phyloP scores from a whole-genome alignment of 495 filamentous ascomycete species.

The Tetracladium setigerum region DNA sequence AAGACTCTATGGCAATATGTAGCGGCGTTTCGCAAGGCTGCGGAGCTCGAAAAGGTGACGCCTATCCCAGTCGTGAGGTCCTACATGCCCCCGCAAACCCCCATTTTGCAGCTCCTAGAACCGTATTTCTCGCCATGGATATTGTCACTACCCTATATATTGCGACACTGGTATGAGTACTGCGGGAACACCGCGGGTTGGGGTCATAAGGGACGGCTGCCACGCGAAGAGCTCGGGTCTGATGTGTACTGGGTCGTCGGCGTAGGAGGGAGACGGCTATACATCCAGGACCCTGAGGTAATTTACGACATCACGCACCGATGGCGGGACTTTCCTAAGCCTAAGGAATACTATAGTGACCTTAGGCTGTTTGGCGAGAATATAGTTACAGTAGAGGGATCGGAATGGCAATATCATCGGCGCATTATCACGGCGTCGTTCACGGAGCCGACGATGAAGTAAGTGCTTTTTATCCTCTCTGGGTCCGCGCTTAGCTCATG shows the following conservation, averaged over 20 bases:
- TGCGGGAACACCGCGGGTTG: too few relatives aligned
- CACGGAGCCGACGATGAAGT: slow-evolving; percentile 56
- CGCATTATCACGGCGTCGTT: slow-evolving; percentile 63
- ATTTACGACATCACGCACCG: slow-evolving; percentile 51
- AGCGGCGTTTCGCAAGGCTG: too few relatives aligned
- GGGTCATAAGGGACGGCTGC: slow-evolving; percentile 1
- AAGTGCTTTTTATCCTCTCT: slow-evolving; percentile 1
- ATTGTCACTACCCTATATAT: too few relatives aligned
- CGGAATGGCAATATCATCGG: slow-evolving; percentile 58
- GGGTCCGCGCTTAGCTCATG: not conserved
- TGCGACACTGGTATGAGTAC: too few relatives aligned
- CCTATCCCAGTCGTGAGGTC: too few relatives aligned
- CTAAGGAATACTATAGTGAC: slow-evolving; percentile 42
- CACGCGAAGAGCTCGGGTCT: slow-evolving; percentile 34
- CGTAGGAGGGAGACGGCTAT: slow-evolving; percentile 24
- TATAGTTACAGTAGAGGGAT: slow-evolving; percentile 55
- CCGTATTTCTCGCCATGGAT: too few relatives aligned
- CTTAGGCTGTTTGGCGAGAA: slow-evolving; percentile 55
- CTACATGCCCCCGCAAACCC: too few relatives aligned
- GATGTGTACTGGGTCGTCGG: slow-evolving; percentile 22
- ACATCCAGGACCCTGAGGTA: slow-evolving; percentile 44
- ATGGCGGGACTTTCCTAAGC: slow-evolving; percentile 61
- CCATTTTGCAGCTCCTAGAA: too few relatives aligned
- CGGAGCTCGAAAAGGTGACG: too few relatives aligned
- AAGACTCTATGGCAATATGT: too few relatives aligned